Percentiles rank a stretch among this genome's conserved stretches.
phyloP scores from a whole-genome alignment of 2,329 filamentous ascomycete genomes.

The Chrysosporium keratinophilum region DNA sequence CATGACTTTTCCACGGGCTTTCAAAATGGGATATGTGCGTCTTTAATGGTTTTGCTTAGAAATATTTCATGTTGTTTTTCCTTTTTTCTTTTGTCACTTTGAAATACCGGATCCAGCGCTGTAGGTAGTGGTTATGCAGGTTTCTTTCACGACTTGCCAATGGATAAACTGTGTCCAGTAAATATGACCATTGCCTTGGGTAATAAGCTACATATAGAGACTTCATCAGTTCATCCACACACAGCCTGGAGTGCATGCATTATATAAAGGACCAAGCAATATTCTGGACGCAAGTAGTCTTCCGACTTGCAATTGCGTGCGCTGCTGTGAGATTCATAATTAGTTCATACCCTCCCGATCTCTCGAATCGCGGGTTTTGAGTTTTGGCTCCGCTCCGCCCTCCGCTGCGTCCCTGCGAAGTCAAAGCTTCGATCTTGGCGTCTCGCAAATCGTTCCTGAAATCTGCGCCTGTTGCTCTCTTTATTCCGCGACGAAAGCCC shows the following conservation, averaged over 20 bases:
- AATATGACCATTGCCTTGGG: background rate
- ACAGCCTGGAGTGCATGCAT: too few relatives aligned
- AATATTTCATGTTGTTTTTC: background rate
- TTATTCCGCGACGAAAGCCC: too few relatives aligned
- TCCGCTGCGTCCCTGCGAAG: background rate
- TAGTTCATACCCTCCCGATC: too few relatives aligned
- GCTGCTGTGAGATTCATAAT: too few relatives aligned
- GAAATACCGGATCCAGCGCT: constrained; percentile 7
- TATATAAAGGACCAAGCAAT: too few relatives aligned
- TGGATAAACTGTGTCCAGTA: background rate
- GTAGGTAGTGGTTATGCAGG: constrained; percentile 4
- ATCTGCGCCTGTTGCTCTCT: too few relatives aligned
- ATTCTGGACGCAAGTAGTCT: too few relatives aligned
- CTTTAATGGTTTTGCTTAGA: constrained; percentile 7
- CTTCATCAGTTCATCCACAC: too few relatives aligned
- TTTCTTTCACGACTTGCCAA: constrained; percentile 7
- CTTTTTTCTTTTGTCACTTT: background rate
- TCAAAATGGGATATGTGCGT: constrained; percentile 11
- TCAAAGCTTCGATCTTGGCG: background rate
- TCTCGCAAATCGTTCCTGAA: too few relatives aligned
- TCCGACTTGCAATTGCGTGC: too few relatives aligned
- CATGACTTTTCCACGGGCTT: constrained; percentile 11
- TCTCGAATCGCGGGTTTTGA: too few relatives aligned
- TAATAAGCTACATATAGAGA: background rate
- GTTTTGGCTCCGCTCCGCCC: background rate